phyloP scores from a whole-genome alignment of 345 rosid species.

The Erysimum cheiranthoides region DNA sequence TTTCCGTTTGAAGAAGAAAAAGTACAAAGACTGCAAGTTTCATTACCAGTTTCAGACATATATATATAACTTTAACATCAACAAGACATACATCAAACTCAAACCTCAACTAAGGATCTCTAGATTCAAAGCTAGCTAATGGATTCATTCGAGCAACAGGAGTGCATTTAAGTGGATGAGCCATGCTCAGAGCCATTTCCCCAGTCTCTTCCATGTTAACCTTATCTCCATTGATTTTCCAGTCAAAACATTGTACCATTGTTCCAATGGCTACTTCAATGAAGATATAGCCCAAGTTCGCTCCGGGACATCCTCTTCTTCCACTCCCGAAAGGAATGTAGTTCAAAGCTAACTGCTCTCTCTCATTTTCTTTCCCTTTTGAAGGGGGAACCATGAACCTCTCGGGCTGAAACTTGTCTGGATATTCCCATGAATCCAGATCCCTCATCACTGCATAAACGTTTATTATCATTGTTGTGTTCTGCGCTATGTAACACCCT shows the following conservation, averaged over 20 bases:
- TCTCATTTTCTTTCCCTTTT: slow-evolving; percentile 25
- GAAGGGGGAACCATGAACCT: slow-evolving; percentile 43
- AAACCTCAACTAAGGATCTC: slow-evolving; percentile 23
- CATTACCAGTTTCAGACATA: slow-evolving; percentile 3
- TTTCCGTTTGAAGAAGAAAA: background rate
- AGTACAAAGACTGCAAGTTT: slow-evolving; percentile 20
- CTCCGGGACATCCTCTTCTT: slow-evolving; percentile 49
- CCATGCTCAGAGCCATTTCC: slow-evolving; percentile 44
- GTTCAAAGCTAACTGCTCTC: slow-evolving; percentile 29
- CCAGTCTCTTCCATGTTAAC: slow-evolving; percentile 45
- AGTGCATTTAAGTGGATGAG: slow-evolving; percentile 43
- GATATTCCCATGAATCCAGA: slow-evolving; percentile 45
- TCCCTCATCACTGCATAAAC: slow-evolving; percentile 52
- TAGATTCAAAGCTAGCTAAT: slow-evolving; percentile 25
- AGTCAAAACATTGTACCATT: slow-evolving; percentile 49
- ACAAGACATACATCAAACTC: background rate
- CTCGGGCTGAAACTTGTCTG: slow-evolving; percentile 43
- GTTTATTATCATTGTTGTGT: slow-evolving; percentile 40
- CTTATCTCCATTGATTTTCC: slow-evolving; percentile 31
- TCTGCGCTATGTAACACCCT: slow-evolving; percentile 45
- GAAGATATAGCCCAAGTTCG: slow-evolving; percentile 34
- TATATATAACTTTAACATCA: background rate
- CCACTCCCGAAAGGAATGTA: slow-evolving; percentile 46
- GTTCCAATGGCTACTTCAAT: slow-evolving; percentile 38
- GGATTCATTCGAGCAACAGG: slow-evolving; percentile 46